Base-by-base conservation (phyloP, 2,329 filamentous ascomycete species). In the Trichoderma sp. region DNA sequence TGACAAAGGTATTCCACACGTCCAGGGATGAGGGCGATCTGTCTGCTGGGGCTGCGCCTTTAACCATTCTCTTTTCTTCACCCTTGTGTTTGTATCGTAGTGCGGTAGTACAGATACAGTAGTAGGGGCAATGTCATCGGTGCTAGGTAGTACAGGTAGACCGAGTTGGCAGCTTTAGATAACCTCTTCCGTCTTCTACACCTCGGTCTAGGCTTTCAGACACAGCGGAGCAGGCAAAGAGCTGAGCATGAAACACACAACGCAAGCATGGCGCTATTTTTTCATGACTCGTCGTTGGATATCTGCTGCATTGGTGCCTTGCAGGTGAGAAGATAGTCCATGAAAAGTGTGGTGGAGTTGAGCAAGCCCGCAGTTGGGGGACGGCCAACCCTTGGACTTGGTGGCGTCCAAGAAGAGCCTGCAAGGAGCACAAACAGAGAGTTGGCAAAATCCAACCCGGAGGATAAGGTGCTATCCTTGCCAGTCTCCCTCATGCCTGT, bases 1-100 rank as follows among this genome's bases (percentile, higher is more conserved):
- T 18, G 69, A 41, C 69, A 65, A 38, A 73, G 60, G 60, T 73
- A 64, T 73, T 64, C 60, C 69, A 73, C 69, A 73, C 69, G 18
- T 56, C 60, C 69, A 65, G 60, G 69, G 68, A 73, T 73, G 29
- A 53, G 11, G 60, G 41, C 69, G 69, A 65, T 73, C 60, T 50
- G 59, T 38, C 69, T 56, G 69, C 60, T 29, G 29, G 69, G 69
- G 41, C 27, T 56, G 21, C 16, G 60, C 24, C 33, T 63, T 27
- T 31, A 41, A 18, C n/a, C 24, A 16, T 27, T 16, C 45, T 56
- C 18, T 68, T 35, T 41, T 41, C 33, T 31, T 45, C 12, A 11
- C 31, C 59, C 21, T 35, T 56, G 66, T 33, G 29, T 12, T 27
- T 14, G 27, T 27, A 27, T 12, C 9, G 41, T 27, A 21, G n/a